A percentile compares a stretch with the other conserved stretches of the same genome.
Evolutionary conservation across 2,329 filamentous ascomycete species (phyloP).

Genomic region (Sclerotinia borealis): DNA sequence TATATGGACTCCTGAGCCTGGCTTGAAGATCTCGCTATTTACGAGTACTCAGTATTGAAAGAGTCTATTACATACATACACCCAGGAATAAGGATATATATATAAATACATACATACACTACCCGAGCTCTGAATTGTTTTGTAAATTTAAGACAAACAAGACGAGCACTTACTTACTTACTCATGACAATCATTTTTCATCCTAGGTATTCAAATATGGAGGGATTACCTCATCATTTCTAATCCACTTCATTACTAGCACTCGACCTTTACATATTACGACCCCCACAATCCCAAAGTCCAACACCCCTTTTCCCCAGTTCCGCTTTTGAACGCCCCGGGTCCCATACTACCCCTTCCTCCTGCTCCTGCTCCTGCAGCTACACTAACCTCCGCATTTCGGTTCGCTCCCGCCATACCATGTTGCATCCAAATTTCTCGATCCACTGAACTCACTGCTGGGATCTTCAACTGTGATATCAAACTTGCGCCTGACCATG

Average conservation of each 20-base stretch:
- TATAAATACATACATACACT: too few relatives aligned
- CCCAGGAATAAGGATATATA: too few relatives aligned
- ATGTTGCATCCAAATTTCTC: constrained; percentile 64
- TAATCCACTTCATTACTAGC: not conserved
- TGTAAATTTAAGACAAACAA: too few relatives aligned
- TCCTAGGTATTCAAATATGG: not conserved
- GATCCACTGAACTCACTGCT: constrained; percentile 63
- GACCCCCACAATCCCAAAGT: constrained; percentile 55
- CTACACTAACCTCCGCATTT: constrained; percentile 45
- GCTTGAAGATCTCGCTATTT: too few relatives aligned
- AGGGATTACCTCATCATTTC: not conserved
- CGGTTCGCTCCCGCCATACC: constrained; percentile 57
- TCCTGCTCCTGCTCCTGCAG: constrained; percentile 40
- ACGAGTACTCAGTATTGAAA: too few relatives aligned
- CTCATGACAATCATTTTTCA: not conserved
- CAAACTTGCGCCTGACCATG: constrained; percentile 70
- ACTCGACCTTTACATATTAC: not conserved
- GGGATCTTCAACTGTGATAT: constrained; percentile 62
- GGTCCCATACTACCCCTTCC: constrained; percentile 61
- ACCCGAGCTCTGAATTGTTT: too few relatives aligned
- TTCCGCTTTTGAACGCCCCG: constrained; percentile 42
- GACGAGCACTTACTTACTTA: not conserved
- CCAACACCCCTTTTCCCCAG: constrained; percentile 43
- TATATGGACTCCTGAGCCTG: too few relatives aligned
- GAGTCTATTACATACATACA: too few relatives aligned